Evolutionary conservation across 2,329 filamentous ascomycete species (phyloP), one percentile per base, ranked within the genome.

Genomic region (Zymoseptoria crescenta): DNA sequence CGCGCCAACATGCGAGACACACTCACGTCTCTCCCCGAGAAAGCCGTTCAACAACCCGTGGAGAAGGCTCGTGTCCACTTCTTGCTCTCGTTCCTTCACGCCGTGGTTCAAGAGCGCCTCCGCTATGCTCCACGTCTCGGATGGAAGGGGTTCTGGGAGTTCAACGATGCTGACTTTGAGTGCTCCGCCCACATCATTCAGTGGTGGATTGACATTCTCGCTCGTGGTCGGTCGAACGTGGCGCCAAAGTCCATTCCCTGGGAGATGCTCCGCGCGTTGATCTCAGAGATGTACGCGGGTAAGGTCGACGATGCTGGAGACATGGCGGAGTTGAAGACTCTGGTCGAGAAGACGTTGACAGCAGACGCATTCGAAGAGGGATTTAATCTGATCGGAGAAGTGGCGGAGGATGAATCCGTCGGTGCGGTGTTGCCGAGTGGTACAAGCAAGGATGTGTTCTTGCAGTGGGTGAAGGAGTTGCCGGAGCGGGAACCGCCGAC

Each of bases 91-190:
- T 97, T 99, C 82, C 73, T 99, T 68, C 94, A 99, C 72, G 95
- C 94, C 6, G 92, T 99, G 45, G 86, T 96, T 9, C 94, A 99
- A 74, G 94, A 99, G 75, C 83, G 95, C 67, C 80, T 99, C 63
- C 88, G 94, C 63, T 99, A 99, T 73, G 92, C 93, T 24, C 95
- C 94, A 0, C 93, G 83, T 59, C 80, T 99, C 57, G 94, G 94
- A 61, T 99, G 94, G 94, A 96, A 96, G 79, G 91, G 91, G 56
- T 96, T 96, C 81, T 99, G 95, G 94, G 95, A 99, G 76, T 99
- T 99, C 75, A 99, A 99, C 73, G 95, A 99, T 75, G 96, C 92
- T 68, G 94, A 99, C 76, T 97, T 97, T 75, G 93, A 99, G 81
- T 99, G 94, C 77, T 96, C 89, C 52, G 90, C 91, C 57, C 94